Evolutionary conservation across 495 filamentous ascomycete genomes (phyloP).

Genomic region (Trichocladium uniseriatum): DNA sequence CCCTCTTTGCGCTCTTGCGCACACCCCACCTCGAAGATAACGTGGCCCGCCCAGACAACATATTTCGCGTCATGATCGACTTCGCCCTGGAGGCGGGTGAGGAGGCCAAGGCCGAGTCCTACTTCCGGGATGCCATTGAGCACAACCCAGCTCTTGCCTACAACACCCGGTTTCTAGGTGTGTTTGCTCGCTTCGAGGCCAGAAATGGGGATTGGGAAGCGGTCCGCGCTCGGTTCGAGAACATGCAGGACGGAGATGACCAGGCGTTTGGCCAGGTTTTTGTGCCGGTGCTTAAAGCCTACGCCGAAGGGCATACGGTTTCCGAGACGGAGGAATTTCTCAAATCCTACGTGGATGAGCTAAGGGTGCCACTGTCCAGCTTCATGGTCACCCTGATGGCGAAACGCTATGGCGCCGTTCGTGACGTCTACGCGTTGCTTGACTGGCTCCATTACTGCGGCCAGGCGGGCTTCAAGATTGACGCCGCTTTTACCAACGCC

Average conservation of each 20-base stretch:
- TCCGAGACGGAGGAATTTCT: slow-evolving; percentile 37
- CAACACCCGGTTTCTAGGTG: slow-evolving; percentile 26
- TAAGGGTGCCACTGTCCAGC: slow-evolving; percentile 27
- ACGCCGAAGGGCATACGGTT: slow-evolving; percentile 30
- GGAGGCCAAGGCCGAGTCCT: slow-evolving; percentile 20
- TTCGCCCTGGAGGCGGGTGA: slow-evolving; percentile 31
- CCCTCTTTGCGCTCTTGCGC: slow-evolving; percentile 20
- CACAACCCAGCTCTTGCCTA: slow-evolving; percentile 15
- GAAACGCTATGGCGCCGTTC: slow-evolving; percentile 33
- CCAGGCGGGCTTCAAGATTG: slow-evolving; percentile 24
- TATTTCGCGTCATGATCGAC: slow-evolving; percentile 34
- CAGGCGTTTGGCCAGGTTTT: slow-evolving; percentile 28
- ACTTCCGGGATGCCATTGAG: slow-evolving; percentile 14
- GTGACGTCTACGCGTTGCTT: slow-evolving; percentile 31
- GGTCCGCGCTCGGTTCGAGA: slow-evolving; percentile 29
- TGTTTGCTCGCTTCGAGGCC: slow-evolving; percentile 33
- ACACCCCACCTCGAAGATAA: slow-evolving; percentile 13
- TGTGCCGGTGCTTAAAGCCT: slow-evolving; percentile 37
- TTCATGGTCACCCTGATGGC: slow-evolving; percentile 37
- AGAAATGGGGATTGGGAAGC: slow-evolving; percentile 38
- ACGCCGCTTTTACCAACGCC: slow-evolving; percentile 31
- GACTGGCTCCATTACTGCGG: slow-evolving; percentile 32
- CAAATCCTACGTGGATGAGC: slow-evolving; percentile 24
- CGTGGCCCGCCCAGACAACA: slow-evolving; percentile 14
- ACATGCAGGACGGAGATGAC: slow-evolving; percentile 19